Percentiles rank a stretch among this genome's conserved stretches.
These are phyloP conservation scores for Monosporascus sp. DNA, from an alignment of 2,329 filamentous ascomycete genomes.

Conservation along the genomic window DNA sequence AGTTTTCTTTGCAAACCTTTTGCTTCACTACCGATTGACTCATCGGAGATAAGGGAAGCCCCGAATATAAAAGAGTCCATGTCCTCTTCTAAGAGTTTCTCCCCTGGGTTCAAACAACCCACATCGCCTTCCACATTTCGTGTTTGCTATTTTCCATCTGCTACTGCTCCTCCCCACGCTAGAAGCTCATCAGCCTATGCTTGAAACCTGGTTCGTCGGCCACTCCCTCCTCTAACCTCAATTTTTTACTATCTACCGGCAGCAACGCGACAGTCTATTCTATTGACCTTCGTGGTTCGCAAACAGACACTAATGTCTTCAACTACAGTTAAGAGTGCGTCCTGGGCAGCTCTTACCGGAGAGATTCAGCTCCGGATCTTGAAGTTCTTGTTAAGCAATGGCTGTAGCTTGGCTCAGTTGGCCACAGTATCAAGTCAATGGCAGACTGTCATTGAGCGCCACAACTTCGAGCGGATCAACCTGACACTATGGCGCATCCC, in stretches of 20 bases:
- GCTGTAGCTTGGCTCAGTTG: constrained; percentile 15
- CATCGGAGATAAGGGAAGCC: constrained; percentile 1
- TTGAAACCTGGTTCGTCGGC: background rate
- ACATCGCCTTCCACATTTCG: background rate
- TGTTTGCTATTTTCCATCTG: background rate
- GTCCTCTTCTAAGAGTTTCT: constrained; percentile 1
- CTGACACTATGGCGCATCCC: constrained; percentile 23
- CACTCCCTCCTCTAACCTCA: constrained; percentile 2
- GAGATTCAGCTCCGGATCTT: constrained; percentile 21
- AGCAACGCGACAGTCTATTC: too few relatives aligned
- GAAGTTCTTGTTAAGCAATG: constrained; percentile 14
- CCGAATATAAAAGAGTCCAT: constrained; percentile 1
- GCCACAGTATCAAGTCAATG: constrained; percentile 27
- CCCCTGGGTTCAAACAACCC: background rate
- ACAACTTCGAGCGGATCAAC: constrained; percentile 26
- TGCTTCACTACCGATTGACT: background rate
- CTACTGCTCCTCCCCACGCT: background rate
- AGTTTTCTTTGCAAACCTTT: background rate
- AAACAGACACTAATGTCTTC: constrained; percentile 4
- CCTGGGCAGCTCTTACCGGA: constrained; percentile 7
- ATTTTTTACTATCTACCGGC: background rate
- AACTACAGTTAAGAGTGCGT: constrained; percentile 6
- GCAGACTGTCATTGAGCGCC: constrained; percentile 23
- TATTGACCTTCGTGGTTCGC: too few relatives aligned
- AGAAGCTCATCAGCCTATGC: constrained; percentile 1